These are phyloP conservation scores for Camellia granthamiana DNA, from an alignment of 148 eudicot species.

Conservation along the genomic window DNA sequence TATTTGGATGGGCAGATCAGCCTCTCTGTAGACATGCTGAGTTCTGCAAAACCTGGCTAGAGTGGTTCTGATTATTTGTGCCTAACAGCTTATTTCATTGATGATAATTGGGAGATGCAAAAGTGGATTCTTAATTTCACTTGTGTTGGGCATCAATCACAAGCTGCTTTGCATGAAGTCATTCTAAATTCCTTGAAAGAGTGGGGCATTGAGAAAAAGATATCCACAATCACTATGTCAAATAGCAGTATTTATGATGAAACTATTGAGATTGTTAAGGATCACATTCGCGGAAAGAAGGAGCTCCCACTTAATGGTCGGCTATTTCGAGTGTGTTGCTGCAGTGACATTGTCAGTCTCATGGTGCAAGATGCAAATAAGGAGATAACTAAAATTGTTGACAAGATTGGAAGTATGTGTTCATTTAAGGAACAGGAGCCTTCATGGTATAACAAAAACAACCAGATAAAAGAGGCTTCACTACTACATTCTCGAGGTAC, in stretches of 20 bases:
- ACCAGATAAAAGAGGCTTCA: slow-evolving; percentile 4
- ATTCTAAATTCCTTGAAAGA: slow-evolving; percentile 10
- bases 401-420: slow-evolving; percentile 10
- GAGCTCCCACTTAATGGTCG: slow-evolving; percentile 19
- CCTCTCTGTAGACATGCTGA: background rate
- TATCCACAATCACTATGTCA: slow-evolving; percentile 13
- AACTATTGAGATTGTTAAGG: slow-evolving; percentile 16
- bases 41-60: background rate
- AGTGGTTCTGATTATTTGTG: slow-evolving; percentile 8
- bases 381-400: slow-evolving; percentile 11
- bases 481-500: background rate
- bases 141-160: background rate
- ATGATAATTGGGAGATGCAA: slow-evolving; percentile 10
- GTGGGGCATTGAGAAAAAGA: slow-evolving; percentile 21
- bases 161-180: slow-evolving; percentile 2
- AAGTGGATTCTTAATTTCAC: slow-evolving; percentile 1
- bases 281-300: slow-evolving; percentile 10
- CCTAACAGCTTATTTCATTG: background rate
- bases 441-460: background rate
- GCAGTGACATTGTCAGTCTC: slow-evolving; percentile 12
- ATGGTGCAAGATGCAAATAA: slow-evolving; percentile 20
- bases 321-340: slow-evolving; percentile 25
- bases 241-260: background rate
- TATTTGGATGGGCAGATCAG: slow-evolving; percentile 1
- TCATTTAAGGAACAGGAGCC: background rate